Evolutionary conservation across 352 stramenopile genomes (phyloP), one percentile per base, ranked within the genome.

Genomic region (Pythium oligandrum): DNA sequence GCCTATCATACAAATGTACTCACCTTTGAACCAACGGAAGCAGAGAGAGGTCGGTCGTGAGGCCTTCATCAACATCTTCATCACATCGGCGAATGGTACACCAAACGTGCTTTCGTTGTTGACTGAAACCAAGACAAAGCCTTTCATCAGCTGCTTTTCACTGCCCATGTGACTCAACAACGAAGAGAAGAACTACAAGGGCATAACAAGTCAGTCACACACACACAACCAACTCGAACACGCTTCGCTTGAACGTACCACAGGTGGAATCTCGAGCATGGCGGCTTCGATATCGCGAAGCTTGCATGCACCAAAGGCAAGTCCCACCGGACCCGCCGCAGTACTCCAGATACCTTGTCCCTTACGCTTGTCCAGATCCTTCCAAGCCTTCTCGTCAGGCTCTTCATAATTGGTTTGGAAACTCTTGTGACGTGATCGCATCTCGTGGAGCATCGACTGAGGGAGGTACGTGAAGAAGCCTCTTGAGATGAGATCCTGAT

Each of bases 91-190:
- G 56, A 90, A 91, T 17, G 55, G 61, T 55, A 59, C 52, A 4
- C 80, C 78, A 51, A 89, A 88, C 3, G 80, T 93, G 54, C 78
- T 88, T 52, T 90, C 73, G 36, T 83, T 80, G 64, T 91, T 93
- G 52, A 93, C 72, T 5, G 80, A 79, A 2, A 85, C 68, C 30
- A 93, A 57, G 26, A 93, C 71, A 34, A 88, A 90, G 4, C 83
- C 83, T 53, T 86, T 89, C n/a, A 64, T 63, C 39, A 91, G 47
- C 17, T 70, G 65, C 44, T 81, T 86, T 49, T 86, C 78, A 33
- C 71, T 83, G 9, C 61, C 65, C 47, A 74, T 47, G 44, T 59
- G 53, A 3, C 65, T 46, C 5, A 57, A 38, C 0, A 72, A 70
- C 2, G 74, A 76, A 9, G 79, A 88, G 43, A 90, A 86, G 47